Conservation (phyloP, 169 alveolate species). For the Theileria sp. region DNA sequence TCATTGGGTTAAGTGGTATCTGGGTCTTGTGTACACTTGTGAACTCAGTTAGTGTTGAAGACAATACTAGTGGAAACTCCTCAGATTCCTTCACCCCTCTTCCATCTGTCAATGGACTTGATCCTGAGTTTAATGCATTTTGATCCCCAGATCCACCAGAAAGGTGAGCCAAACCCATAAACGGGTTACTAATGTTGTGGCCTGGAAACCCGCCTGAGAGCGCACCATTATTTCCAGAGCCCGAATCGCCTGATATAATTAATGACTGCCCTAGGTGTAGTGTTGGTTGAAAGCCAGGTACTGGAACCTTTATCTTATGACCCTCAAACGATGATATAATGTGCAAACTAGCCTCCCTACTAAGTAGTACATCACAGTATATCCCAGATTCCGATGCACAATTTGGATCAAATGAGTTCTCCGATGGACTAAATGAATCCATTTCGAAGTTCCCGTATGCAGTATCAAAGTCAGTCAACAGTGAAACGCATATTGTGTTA, state of each 20-base stretch:
- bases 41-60: constrained; percentile 51
- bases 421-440: background rate
- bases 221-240: background rate
- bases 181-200: background rate
- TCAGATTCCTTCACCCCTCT: background rate
- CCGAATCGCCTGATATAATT: background rate
- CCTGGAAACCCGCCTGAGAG: background rate
- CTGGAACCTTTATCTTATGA: constrained; percentile 48
- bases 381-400: background rate
- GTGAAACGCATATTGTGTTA: constrained; percentile 48
- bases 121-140: background rate
- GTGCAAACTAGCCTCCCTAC: constrained; percentile 23
- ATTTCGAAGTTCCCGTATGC: background rate
- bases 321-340: constrained; percentile 45
- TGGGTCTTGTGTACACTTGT: constrained; percentile 26
- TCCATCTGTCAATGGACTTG: background rate
- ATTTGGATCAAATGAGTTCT: background rate
- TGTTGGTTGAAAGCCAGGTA: constrained; percentile 47
- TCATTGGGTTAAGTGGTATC: constrained; percentile 27
- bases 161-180: background rate
- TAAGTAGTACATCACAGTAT: constrained; percentile 52
- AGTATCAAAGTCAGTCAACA: constrained; percentile 48
- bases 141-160: background rate
- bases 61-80: constrained; percentile 17
- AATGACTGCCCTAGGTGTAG: constrained; percentile 42